These are phyloP conservation scores for Globisporangium yorkense DNA, from an alignment of 352 stramenopile genomes.

Conservation along the genomic window DNA sequence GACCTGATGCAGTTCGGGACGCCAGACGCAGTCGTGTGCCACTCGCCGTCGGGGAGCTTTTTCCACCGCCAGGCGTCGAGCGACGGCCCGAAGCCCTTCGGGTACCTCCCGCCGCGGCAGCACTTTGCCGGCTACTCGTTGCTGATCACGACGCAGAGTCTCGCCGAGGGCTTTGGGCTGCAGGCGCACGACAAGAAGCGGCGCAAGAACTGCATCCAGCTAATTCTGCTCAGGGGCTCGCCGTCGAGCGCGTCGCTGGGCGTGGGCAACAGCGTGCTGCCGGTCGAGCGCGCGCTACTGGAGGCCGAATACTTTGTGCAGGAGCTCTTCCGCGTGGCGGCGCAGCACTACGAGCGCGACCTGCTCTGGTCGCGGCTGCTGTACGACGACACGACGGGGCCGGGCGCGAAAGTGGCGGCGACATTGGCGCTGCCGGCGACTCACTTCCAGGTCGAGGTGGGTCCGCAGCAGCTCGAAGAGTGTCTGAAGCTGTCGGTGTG, in stretches of 20 bases:
- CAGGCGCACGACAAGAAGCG: constrained; percentile 35
- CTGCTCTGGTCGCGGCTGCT: constrained; percentile 81
- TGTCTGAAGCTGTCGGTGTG: constrained; percentile 78
- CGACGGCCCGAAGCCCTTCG: constrained; percentile 18
- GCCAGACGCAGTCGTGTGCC: constrained; percentile 72
- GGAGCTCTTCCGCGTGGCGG: constrained; percentile 74
- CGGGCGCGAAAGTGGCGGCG: constrained; percentile 43
- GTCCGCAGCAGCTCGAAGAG: constrained; percentile 77
- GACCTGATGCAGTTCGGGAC: constrained; percentile 84
- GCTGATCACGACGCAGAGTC: constrained; percentile 68
- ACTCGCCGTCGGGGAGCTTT: constrained; percentile 73
- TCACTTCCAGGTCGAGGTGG: constrained; percentile 70
- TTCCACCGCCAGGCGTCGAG: constrained; percentile 49
- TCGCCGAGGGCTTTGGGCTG: constrained; percentile 25
- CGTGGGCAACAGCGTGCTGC: constrained; percentile 44
- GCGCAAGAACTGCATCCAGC: constrained; percentile 61
- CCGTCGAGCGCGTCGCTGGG: constrained; percentile 22
- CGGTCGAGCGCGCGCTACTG: constrained; percentile 56
- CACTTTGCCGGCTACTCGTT: constrained; percentile 54
- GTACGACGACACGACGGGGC: constrained; percentile 52
- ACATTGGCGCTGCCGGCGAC: constrained; percentile 44
- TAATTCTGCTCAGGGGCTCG: constrained; percentile 58
- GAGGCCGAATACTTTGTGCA: constrained; percentile 73
- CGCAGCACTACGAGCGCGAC: constrained; percentile 81
- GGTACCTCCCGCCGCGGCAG: constrained; percentile 15